Conservation (phyloP, 257 asterid genomes). For the Petunia secreta region DNA sequence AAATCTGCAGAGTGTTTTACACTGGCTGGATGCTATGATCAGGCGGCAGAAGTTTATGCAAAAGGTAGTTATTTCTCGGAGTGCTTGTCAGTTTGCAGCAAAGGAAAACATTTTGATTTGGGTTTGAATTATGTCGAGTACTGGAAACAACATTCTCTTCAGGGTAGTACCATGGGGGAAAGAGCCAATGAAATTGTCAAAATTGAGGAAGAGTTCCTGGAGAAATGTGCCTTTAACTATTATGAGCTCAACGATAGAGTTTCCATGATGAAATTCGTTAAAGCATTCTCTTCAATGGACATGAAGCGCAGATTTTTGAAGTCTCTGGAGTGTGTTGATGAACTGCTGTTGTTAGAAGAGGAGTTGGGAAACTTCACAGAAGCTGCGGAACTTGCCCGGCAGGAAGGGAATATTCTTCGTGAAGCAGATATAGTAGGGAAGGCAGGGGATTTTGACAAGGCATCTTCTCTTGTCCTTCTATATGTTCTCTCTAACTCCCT, state of each 20-base stretch:
- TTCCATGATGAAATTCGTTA: slow-evolving; percentile 52
- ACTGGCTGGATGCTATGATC: slow-evolving; percentile 46
- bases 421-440: slow-evolving; percentile 46
- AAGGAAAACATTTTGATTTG: slow-evolving; percentile 47
- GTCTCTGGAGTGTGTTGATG: slow-evolving; percentile 46
- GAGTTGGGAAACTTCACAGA: slow-evolving; percentile 55
- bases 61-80: slow-evolving; percentile 47
- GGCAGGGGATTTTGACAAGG: slow-evolving; percentile 32
- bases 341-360: slow-evolving; percentile 53
- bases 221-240: slow-evolving; percentile 47
- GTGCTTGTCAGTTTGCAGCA: slow-evolving; percentile 54
- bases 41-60: slow-evolving; percentile 54
- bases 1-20: slow-evolving; percentile 60
- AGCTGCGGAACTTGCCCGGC: slow-evolving; percentile 51
- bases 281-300: slow-evolving; percentile 49
- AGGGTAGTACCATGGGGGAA: neutral
- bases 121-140: slow-evolving; percentile 54
- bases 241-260: slow-evolving; percentile 35
- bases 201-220: slow-evolving; percentile 50
- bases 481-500: slow-evolving; percentile 45
- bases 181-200: slow-evolving; percentile 34
- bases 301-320: slow-evolving; percentile 51
- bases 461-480: slow-evolving; percentile 42
- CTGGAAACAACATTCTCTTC: slow-evolving; percentile 51
- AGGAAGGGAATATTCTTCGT: slow-evolving; percentile 43